Percentiles rank a stretch among this genome's conserved stretches.
Evolutionary conservation across 805 yeast genomes (phyloP).

Genomic region (Saccharomycopsis babjevae): DNA sequence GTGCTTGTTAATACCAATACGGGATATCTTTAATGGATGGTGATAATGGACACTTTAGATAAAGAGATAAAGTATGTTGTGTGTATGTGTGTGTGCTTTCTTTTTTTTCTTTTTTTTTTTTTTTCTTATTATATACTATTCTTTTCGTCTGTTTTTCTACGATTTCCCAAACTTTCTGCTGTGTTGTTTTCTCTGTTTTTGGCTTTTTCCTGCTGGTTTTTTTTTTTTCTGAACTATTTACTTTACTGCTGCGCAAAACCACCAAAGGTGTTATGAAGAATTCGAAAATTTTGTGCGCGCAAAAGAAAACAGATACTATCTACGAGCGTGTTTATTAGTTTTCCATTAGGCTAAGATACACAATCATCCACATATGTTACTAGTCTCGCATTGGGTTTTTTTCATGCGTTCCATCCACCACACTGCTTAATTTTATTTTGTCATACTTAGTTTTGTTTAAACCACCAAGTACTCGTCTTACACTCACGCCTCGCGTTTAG

Average conservation of each 20-base stretch:
- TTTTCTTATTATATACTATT: background rate
- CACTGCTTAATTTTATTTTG: too few relatives aligned
- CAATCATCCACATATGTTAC: background rate
- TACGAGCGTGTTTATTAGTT: background rate
- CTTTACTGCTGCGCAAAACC: background rate
- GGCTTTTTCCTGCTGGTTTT: background rate
- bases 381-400: background rate
- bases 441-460: too few relatives aligned
- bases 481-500: too few relatives aligned
- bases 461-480: too few relatives aligned
- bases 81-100: background rate
- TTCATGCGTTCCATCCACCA: background rate
- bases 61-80: background rate
- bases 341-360: background rate
- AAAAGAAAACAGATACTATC: background rate
- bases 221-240: background rate
- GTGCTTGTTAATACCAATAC: background rate
- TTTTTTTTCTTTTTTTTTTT: background rate
- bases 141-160: slow-evolving; percentile 1
- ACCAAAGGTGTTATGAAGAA: background rate
- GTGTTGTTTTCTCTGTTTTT: background rate
- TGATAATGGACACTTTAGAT: background rate
- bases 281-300: background rate
- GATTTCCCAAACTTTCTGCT: background rate
- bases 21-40: background rate